Conservation (phyloP, 352 stramenopile genomes). For the Phytopythium chamaehyphon region DNA sequence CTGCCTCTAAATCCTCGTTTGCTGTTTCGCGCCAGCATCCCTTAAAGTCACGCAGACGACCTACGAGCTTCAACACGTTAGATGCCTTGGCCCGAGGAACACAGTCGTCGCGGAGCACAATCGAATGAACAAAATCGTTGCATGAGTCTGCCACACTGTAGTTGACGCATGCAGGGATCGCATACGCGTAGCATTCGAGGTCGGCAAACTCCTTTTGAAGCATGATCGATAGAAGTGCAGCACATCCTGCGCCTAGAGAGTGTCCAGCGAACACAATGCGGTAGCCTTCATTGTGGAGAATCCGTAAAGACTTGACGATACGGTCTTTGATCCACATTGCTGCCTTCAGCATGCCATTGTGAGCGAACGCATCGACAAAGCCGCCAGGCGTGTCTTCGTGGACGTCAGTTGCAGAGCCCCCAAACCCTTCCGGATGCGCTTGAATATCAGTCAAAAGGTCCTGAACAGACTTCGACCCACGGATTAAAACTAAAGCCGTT, state of each 20-base stretch:
- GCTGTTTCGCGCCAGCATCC: constrained; percentile 76
- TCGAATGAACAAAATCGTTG: constrained; percentile 73
- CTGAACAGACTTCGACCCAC: constrained; percentile 84
- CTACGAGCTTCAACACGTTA: constrained; percentile 75
- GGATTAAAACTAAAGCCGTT: constrained; percentile 71
- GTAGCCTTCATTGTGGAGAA: constrained; percentile 74
- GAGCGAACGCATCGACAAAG: constrained; percentile 82
- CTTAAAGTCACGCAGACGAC: constrained; percentile 78
- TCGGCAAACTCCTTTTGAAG: constrained; percentile 83
- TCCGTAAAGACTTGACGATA: constrained; percentile 69
- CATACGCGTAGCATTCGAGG: constrained; percentile 84
- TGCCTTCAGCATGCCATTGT: constrained; percentile 85
- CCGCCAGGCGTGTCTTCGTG: constrained; percentile 48
- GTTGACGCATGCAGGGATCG: constrained; percentile 79
- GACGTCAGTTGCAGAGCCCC: constrained; percentile 26
- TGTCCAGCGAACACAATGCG: constrained; percentile 79
- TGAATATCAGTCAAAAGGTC: constrained; percentile 85
- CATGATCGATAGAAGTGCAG: constrained; percentile 75
- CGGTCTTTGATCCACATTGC: constrained; percentile 87
- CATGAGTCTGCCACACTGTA: constrained; percentile 77
- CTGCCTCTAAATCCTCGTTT: constrained; percentile 72
- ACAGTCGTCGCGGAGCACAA: constrained; percentile 84
- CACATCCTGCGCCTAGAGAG: constrained; percentile 76
- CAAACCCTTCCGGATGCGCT: constrained; percentile 74
- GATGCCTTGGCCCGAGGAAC: constrained; percentile 79